Conservation (phyloP, 2,329 filamentous ascomycete species). For the Penicillium sp. region DNA sequence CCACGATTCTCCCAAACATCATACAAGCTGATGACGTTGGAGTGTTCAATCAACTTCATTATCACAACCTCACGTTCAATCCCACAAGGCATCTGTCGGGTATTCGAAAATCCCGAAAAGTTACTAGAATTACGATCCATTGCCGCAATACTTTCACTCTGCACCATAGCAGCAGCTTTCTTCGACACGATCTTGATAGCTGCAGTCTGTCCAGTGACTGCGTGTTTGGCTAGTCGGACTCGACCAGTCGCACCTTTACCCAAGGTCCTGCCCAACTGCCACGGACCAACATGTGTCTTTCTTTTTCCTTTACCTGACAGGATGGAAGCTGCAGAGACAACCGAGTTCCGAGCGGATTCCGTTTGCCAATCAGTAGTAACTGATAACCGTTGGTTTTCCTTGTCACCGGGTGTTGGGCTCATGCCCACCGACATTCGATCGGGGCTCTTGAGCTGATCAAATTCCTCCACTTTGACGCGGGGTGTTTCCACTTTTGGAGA, state of each 20-base stretch:
- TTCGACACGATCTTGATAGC: slow-evolving; percentile 96
- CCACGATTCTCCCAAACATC: slow-evolving; percentile 98
- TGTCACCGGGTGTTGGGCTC: slow-evolving; percentile 28
- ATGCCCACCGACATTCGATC: slow-evolving; percentile 31
- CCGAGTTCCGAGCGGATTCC: slow-evolving; percentile 52
- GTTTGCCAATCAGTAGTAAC: slow-evolving; percentile 50
- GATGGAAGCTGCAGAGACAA: slow-evolving; percentile 57
- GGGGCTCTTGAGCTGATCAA: slow-evolving; percentile 17
- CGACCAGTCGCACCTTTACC: slow-evolving; percentile 87
- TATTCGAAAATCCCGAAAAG: slow-evolving; percentile 54
- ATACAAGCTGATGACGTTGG: slow-evolving; percentile 88
- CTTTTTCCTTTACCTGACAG: slow-evolving; percentile 55
- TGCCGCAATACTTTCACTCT: slow-evolving; percentile 80
- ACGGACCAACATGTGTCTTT: slow-evolving; percentile 83
- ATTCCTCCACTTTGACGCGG: slow-evolving; percentile 12
- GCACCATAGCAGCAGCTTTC: slow-evolving; percentile 72
- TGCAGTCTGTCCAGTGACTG: slow-evolving; percentile 72
- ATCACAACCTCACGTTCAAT: slow-evolving; percentile 95
- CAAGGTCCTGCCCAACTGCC: slow-evolving; percentile 85
- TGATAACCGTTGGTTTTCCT: slow-evolving; percentile 55
- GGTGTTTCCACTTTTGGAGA: slow-evolving; percentile 19
- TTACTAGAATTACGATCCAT: slow-evolving; percentile 69
- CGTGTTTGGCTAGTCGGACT: slow-evolving; percentile 82
- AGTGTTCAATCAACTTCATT: slow-evolving; percentile 93
- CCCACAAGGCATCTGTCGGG: slow-evolving; percentile 75